Base-by-base conservation (phyloP, 1,284 basidiomycete species). In the Ganoderma sinense region DNA sequence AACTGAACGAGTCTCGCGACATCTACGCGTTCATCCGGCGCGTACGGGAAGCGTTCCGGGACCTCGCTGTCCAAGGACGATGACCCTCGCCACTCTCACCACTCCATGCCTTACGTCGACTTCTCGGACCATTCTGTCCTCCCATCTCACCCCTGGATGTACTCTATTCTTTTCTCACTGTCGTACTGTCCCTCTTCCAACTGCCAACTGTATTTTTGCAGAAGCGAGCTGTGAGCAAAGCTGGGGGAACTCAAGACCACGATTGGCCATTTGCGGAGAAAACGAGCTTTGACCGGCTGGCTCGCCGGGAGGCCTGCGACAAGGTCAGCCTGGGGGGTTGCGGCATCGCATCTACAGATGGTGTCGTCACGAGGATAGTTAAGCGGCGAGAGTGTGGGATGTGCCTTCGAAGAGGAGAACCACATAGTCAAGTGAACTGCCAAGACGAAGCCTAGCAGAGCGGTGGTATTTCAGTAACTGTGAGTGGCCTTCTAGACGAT, bases 21-120 rank as follows among this genome's bases (percentile, higher is more conserved):
- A 80, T 94, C 1, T 91, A 88, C 72, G 78, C 74, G 2, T 94
- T 94, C 75, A 87, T 94, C 62, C 86, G 85, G 65, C 81, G 83
- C 40, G 84, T 90, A 36, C 84, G 91, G 31, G 76, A 79, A 65
- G 85, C 83, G 14, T 88, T 87, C 67, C 69, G 71, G 23, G 70
- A 78, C 13, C 68, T 78, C 13, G 76, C 73, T 41, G 70, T 63
- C 5, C 66, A 75, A 39, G 73, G 72, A 2, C 64, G 74, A 33
- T 77, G 61, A 70, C 61, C 59, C 48, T 61, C 59, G 29, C 16
- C 29, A 29, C 29, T 29, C 13, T 55, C 14, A 6, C 29, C 26
- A 26, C 48, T 13, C 53, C 23, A 31, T 20, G 14, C 29, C 6
- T 33, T 29, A 56, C 16, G 29, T 16, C 53, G 26, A 29, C 26